Base-by-base conservation (phyloP, 1,284 basidiomycete genomes). In the Fistulinella cinereoalba region DNA sequence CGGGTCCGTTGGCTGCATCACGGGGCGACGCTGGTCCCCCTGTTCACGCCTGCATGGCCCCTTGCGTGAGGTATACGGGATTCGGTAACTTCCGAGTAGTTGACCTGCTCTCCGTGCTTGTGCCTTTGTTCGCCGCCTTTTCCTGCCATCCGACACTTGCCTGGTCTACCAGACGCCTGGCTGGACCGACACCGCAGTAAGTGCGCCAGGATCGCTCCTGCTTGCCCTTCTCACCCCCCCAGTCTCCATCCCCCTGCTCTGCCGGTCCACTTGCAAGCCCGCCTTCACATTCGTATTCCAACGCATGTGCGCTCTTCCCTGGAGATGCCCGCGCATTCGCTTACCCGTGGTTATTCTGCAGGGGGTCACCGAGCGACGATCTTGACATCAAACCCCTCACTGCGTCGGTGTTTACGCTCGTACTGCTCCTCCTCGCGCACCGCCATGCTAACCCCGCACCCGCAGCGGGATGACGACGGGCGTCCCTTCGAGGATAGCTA, bases 11-110 rank as follows among this genome's bases (percentile, higher is more conserved):
- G 25, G 68, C 69, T 34, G 55, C 72, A 34, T 56, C 80, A 46
- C 75, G 75, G 34, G 83, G 79, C n/a, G 83, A 70, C 85, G 52
- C 63, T 79, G 54, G 66, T 75, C 34, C 83, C 83, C 3, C 70
- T 85, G 64, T 74, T 75, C 60, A 76, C 75, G 16, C 85, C 85
- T 61, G 68, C 81, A 5, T 37, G 37, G n/a, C 46, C 45, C 13
- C 33, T 27, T 51, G 54, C 45, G 56, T 43, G 49, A 31, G 52
- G 50, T 50, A 47, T 57, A 51, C 46, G 50, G 49, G 42, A 15
- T 39, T 64, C 62, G 62, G 62, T 15, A 60, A 56, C 19, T 62
- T 46, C 62, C 62, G 62, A 66, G 39, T n/a, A 38, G 37, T 33
- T 34, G 28, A 34, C 33, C 37, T 22, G 42, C 46, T 42, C 48